These are phyloP conservation scores for Pyricularia pennisetigena DNA, from an alignment of 2,329 filamentous ascomycete genomes.

Conservation along the genomic window DNA sequence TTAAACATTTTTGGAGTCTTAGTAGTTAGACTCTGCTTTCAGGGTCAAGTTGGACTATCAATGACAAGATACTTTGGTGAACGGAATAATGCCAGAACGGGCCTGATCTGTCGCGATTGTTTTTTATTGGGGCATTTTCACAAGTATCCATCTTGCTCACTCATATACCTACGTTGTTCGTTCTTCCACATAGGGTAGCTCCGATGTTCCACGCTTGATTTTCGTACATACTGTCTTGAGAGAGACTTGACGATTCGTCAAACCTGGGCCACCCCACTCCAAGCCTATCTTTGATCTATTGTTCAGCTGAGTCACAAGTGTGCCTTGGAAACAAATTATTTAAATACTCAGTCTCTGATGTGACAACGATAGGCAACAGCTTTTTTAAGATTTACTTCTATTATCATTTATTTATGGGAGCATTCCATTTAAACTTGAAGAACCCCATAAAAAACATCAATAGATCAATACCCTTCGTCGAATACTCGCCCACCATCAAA, in stretches of 20 bases:
- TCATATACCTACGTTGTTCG: neutral
- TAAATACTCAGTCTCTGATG: neutral
- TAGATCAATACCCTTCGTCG: neutral
- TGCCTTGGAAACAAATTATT: neutral
- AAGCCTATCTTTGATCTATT: neutral
- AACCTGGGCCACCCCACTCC: neutral
- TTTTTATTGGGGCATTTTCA: no score
- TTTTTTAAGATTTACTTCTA: neutral
- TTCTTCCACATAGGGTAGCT: neutral
- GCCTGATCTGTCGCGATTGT: no score
- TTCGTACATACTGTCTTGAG: neutral
- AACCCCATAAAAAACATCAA: neutral
- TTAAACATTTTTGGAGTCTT: no score
- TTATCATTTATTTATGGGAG: no score
- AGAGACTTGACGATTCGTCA: neutral
- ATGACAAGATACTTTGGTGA: neutral
- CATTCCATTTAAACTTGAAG: no score
- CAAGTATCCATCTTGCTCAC: no score
- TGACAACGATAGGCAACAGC: neutral
- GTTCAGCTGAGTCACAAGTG: neutral
- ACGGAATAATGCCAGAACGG: neutral
- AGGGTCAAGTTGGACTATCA: neutral
- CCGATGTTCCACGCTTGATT: neutral
- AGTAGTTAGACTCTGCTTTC: neutral
- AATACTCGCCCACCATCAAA: neutral